Conservation (phyloP, 1,139 yeast species). For the Wickerhamomyces sp. region DNA sequence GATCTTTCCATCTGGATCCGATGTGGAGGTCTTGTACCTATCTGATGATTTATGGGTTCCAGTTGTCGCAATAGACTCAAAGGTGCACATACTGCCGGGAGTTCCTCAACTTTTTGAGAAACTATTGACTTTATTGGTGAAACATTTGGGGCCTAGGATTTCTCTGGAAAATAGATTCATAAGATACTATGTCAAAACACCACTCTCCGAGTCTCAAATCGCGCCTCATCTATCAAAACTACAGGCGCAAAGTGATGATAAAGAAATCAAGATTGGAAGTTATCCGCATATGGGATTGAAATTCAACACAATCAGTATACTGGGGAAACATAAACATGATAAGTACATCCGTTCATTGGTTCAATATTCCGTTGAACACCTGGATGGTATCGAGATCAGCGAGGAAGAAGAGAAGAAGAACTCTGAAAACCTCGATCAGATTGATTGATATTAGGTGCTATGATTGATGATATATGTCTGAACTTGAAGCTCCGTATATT, state of each 20-base stretch:
- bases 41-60: conserved; percentile 77
- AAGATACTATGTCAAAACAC: conserved; percentile 61
- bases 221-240: conserved; percentile 57
- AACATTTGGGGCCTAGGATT: conserved; percentile 18
- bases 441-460: not conserved
- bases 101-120: conserved; percentile 67
- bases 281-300: conserved; percentile 72
- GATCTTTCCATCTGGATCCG: conserved; percentile 51
- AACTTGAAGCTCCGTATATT: no score
- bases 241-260: conserved; percentile 38
- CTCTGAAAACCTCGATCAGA: not conserved
- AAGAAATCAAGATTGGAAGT: conserved; percentile 65
- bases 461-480: no score
- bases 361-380: conserved; percentile 36
- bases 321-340: conserved; percentile 45
- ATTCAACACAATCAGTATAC: conserved; percentile 64
- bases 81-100: conserved; percentile 74
- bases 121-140: conserved; percentile 39
- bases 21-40: conserved; percentile 48
- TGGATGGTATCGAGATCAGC: conserved; percentile 52
- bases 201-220: conserved; percentile 55
- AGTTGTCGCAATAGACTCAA: conserved; percentile 55
- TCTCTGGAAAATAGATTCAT: conserved; percentile 25
- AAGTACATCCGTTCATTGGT: conserved; percentile 42
- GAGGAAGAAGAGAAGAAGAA: conserved; percentile 26